Evolutionary conservation across 1,284 basidiomycete genomes (phyloP), one percentile per base, ranked within the genome.

Genomic region (Cryptococcus sp.): DNA sequence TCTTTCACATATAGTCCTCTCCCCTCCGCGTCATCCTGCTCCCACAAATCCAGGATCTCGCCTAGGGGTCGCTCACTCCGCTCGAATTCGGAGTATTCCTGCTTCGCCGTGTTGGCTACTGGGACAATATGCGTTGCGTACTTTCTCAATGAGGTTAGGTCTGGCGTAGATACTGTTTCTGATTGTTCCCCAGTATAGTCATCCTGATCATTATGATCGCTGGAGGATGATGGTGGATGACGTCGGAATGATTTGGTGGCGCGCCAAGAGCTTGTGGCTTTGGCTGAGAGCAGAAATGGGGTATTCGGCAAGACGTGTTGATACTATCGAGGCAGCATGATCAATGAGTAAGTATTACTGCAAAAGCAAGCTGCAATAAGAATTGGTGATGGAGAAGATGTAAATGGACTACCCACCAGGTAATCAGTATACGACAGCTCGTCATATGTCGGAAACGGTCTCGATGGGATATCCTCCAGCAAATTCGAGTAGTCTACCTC

Each of bases 1-100:
- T 85, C 84, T 61, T 84, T 84, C 55, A 84, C 79, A 70, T 85
- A 85, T 11, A 81, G 58, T 8, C 62, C 64, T n/a, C 49, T 40
- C 3, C 41, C 50, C 17, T 20, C 44, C 0, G 62, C 72, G 1
- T 56, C 27, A 0, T 69, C 77, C 0, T 20, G 27, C 27, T 71
- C 64, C 81, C 81, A 82, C 0, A 74, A 50, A 23, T 76, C 74
- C 2, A 81, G 58, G 1, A 82, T 76, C 2, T 80, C 72, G 4
- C 62, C 60, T 1, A 83, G 67, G 0, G 64, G 65, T n/a, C 71
- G 61, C 56, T 80, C 77, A 0, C 61, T 57, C 4, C 78, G 67
- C 42, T 70, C 69, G 50, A 79, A 79, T 54, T 78, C 76, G 51
- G 74, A 77, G 54, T 69, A 76, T 39, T 73, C 59, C 22, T 71